Percentiles rank a stretch among this genome's conserved stretches.
Conservation (phyloP, 306 rosid genomes). For the Cucumis melo region DNA sequence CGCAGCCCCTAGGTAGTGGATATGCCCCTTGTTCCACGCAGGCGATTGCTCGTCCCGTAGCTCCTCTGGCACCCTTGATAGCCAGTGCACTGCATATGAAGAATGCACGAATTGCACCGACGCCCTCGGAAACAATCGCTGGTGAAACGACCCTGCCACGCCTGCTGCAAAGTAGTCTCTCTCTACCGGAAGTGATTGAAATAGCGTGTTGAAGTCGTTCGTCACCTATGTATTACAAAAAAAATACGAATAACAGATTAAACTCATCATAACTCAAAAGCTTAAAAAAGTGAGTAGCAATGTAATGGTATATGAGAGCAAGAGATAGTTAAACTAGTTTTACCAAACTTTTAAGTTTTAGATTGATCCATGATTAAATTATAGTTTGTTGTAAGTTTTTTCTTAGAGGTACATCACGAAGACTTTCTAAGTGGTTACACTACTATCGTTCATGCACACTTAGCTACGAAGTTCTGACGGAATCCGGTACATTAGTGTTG, state of each 20-base stretch:
- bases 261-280: neutral
- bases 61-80: slow-evolving; percentile 15
- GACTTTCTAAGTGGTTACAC: too few species aligned
- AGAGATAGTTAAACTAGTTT: neutral
- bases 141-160: slow-evolving; percentile 22
- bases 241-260: neutral
- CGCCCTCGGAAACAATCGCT: slow-evolving; percentile 12
- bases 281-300: neutral
- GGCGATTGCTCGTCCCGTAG: slow-evolving; percentile 2
- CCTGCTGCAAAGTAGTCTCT: slow-evolving; percentile 6
- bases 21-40: slow-evolving; percentile 17
- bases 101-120: slow-evolving; percentile 21
- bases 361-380: too few species aligned
- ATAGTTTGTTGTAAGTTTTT: too few species aligned
- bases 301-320: neutral
- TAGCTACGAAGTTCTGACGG: too few species aligned
- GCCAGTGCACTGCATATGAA: slow-evolving; percentile 21
- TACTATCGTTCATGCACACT: too few species aligned
- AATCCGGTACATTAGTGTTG: too few species aligned
- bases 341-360: too few species aligned
- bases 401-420: too few species aligned
- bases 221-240: neutral
- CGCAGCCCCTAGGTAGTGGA: slow-evolving; percentile 7
- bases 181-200: slow-evolving; percentile 6
- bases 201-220: slow-evolving; percentile 28